Percentiles rank a stretch among this genome's conserved stretches.
phyloP scores from a whole-genome alignment of 164 flowering plant genomes.

The Nymphaea colorata region DNA sequence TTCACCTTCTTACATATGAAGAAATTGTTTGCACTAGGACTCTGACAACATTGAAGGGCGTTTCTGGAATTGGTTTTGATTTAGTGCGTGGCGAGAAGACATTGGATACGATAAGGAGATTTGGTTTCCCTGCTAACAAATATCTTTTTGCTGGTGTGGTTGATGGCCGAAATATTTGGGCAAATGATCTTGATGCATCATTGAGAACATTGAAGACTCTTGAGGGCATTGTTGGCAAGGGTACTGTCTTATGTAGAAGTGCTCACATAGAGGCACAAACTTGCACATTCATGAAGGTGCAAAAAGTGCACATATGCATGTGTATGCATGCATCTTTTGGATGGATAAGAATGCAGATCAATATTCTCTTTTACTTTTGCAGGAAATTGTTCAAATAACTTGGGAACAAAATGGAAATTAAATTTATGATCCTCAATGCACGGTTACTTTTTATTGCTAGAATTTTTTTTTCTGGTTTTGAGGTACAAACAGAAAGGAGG shows the following conservation, averaged over 20 bases:
- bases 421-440: too few relatives aligned
- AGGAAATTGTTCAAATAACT: too few relatives aligned
- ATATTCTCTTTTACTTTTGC: too few relatives aligned
- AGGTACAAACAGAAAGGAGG: too few relatives aligned
- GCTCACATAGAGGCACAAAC: too few relatives aligned
- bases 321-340: background rate
- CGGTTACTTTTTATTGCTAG: too few relatives aligned
- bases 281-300: background rate
- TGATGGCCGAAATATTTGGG: slow-evolving; percentile 98
- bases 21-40: slow-evolving; percentile 6
- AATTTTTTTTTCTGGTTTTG: too few relatives aligned
- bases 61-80: slow-evolving; percentile 49
- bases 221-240: slow-evolving; percentile 77
- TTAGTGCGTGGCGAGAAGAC: slow-evolving; percentile 49
- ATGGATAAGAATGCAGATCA: too few relatives aligned
- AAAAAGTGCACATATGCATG: background rate
- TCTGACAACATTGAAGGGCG: slow-evolving; percentile 45
- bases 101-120: slow-evolving; percentile 33
- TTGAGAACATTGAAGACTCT: slow-evolving; percentile 42
- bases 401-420: too few relatives aligned
- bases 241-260: slow-evolving; percentile 18
- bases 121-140: slow-evolving; percentile 31
- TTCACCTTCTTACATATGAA: slow-evolving; percentile 12
- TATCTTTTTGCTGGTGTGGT: slow-evolving; percentile 57
- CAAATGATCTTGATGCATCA: slow-evolving; percentile 78